A percentile compares a stretch with the other conserved stretches of the same genome.
Evolutionary conservation across 1,284 basidiomycete genomes (phyloP).

Genomic region (Sporisorium exsertum): DNA sequence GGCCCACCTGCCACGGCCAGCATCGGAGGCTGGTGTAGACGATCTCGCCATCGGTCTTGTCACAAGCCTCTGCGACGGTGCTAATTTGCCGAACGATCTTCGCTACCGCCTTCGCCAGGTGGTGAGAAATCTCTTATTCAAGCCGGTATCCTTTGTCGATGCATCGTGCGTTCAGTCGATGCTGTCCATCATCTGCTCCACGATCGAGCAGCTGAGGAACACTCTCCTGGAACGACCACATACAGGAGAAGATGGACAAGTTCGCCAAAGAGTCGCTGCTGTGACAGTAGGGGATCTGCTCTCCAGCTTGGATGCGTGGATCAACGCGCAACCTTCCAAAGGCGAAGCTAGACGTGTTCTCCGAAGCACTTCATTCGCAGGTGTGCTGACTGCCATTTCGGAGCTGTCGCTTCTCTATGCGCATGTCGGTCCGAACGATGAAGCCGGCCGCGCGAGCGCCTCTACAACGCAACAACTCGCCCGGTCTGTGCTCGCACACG

Average conservation of each 20-base stretch:
- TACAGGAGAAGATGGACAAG: constrained; percentile 1
- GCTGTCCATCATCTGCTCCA: constrained; percentile 41
- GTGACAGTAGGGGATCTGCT: constrained; percentile 28
- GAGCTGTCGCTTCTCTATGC: constrained; percentile 14
- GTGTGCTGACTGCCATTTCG: constrained; percentile 33
- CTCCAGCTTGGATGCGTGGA: constrained; percentile 26
- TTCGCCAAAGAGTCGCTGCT: constrained; percentile 13
- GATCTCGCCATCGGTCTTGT: constrained; percentile 26
- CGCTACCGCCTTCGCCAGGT: constrained; percentile 18
- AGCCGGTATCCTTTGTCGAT: constrained; percentile 33
- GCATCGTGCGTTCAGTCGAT: constrained; percentile 15
- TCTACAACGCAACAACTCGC: background rate
- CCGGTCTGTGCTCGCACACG: background rate
- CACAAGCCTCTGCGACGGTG: constrained; percentile 27
- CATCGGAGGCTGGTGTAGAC: constrained; percentile 32
- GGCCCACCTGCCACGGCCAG: constrained; percentile 20
- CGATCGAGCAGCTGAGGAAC: constrained; percentile 45
- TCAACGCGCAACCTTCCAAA: constrained; percentile 12
- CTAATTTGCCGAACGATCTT: constrained; percentile 14
- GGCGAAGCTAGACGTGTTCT: constrained; percentile 13
- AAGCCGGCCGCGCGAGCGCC: background rate
- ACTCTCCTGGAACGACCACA: constrained; percentile 21
- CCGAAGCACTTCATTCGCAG: constrained; percentile 15
- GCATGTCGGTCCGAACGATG: background rate
- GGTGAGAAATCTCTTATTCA: constrained; percentile 19